A percentile compares a stretch with the other conserved stretches of the same genome.
Conservation (phyloP, 345 rosid genomes). For the Eutrema japonicum region DNA sequence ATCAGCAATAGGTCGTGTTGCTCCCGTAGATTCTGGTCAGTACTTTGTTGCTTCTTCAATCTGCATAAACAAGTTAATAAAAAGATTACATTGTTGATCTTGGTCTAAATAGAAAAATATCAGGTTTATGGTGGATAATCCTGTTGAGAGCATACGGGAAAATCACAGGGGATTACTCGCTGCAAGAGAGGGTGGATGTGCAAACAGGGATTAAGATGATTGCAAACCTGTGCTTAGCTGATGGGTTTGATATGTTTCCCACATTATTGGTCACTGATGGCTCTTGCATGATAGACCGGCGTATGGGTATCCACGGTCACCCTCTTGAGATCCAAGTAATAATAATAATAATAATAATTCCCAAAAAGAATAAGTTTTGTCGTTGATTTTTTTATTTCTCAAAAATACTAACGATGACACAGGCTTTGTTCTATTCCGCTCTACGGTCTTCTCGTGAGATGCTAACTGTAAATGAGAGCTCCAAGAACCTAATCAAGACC, state of each 20-base stretch:
- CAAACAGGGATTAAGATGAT: conserved; percentile 96
- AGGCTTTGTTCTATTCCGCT: conserved; percentile 94
- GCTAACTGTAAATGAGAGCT: conserved; percentile 88
- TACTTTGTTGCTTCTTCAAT: conserved; percentile 19
- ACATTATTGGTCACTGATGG: conserved; percentile 91
- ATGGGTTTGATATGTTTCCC: conserved; percentile 94
- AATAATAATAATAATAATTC: conserved; percentile 51
- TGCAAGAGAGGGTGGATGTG: conserved; percentile 87
- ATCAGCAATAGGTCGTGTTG: conserved; percentile 95
- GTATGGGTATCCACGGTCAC: conserved; percentile 96
- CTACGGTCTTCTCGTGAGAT: conserved; percentile 84
- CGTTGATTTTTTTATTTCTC: background rate
- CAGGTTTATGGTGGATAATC: conserved; percentile 98
- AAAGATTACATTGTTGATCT: background rate
- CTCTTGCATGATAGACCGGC: conserved; percentile 94
- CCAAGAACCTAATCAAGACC: conserved; percentile 77
- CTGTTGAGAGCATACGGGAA: conserved; percentile 89
- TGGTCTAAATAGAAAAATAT: conserved; percentile 32
- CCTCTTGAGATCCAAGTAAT: conserved; percentile 90
- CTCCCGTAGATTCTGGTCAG: conserved; percentile 91
- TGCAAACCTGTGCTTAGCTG: conserved; percentile 73
- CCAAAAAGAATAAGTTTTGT: background rate
- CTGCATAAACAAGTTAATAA: background rate
- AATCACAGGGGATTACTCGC: conserved; percentile 79
- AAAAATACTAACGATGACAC: conserved; percentile 2